Base-by-base conservation (phyloP, 768 basidiomycete genomes). In the Termitomyces sp. region DNA sequence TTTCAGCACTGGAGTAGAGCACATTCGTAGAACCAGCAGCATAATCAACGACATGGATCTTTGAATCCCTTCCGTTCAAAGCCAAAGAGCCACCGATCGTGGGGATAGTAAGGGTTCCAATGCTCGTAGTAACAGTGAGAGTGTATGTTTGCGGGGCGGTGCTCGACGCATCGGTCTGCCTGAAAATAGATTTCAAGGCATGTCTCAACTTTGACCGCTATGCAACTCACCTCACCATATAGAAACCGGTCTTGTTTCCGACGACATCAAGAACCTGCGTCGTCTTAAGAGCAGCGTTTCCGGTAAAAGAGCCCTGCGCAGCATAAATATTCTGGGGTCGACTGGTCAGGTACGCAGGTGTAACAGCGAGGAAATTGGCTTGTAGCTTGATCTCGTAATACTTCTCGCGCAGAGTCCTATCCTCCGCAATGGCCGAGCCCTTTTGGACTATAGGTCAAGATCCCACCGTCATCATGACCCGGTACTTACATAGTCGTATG, bases 311-410 rank as follows among this genome's bases (percentile, higher is more conserved):
- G 1, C 79, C 77, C 62, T 73, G 76, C 10, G 74, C 72, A 20
- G 65, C 68, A 56, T 65, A 56, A 36, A 77, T 69, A 55, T 81
- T 82, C 61, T 71, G 72, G 1, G 80, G 79, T 26, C 74, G 71
- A 5, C 73, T 76, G 6, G 81, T 82, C 24, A 80, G 70, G 64
- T 76, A 82, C 5, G 81, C 79, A 5, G 79, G 79, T 43, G 79
- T 80, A 33, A 78, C 81, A 2, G 75, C 74, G 46, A 81, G 68
- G 70, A 82, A 82, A 64, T 78, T 76, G 36, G 80, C 77, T 64
- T 81, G 79, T 18, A 81, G 64, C 63, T 82, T 82, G 50, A 81
- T 66, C 57, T 82, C 81, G 52, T 82, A 81, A 64, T 76, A 81
- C 62, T 82, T 82, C 60, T 82, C 81, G 26, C 81, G 75, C 24